phyloP scores from a whole-genome alignment of 2,329 filamentous ascomycete species.

The Huntiella bhutanensis region DNA sequence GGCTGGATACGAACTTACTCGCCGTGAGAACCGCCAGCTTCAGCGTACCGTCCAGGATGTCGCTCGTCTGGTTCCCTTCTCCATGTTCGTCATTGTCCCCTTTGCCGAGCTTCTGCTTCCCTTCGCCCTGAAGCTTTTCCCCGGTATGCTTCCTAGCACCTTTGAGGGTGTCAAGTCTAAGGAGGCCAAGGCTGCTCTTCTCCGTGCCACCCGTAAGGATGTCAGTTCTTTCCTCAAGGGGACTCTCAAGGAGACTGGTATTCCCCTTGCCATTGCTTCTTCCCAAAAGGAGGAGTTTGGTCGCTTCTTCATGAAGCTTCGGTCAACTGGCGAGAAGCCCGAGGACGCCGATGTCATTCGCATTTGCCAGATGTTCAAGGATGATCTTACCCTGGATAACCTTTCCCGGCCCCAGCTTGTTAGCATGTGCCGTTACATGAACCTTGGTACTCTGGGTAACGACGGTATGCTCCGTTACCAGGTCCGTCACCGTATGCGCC shows the following conservation, averaged over 20 bases:
- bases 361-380: slow-evolving; percentile 97
- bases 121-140: slow-evolving; percentile 82
- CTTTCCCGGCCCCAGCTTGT: slow-evolving; percentile 87
- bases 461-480: slow-evolving; percentile 97
- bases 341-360: slow-evolving; percentile 87
- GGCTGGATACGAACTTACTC: slow-evolving; percentile 85
- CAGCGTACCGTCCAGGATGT: slow-evolving; percentile 87
- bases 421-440: slow-evolving; percentile 97
- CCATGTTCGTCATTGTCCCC: slow-evolving; percentile 89
- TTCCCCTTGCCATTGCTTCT: slow-evolving; percentile 67
- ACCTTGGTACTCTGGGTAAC: slow-evolving; percentile 88
- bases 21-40: slow-evolving; percentile 82
- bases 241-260: slow-evolving; percentile 80
- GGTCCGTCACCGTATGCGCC: slow-evolving; percentile 90
- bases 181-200: slow-evolving; percentile 64
- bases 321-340: slow-evolving; percentile 76
- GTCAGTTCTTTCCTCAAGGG: slow-evolving; percentile 78
- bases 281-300: slow-evolving; percentile 86
- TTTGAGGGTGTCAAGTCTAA: slow-evolving; percentile 85
- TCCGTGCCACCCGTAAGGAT: slow-evolving; percentile 78
- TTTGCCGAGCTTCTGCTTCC: slow-evolving; percentile 88
- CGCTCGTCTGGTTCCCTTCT: slow-evolving; percentile 82
- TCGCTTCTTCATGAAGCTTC: slow-evolving; percentile 92
- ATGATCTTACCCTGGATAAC: slow-evolving; percentile 93
- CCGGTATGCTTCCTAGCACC: slow-evolving; percentile 90